phyloP scores from a whole-genome alignment of 2,329 filamentous ascomycete species.

The Phialocephala subalpina region DNA sequence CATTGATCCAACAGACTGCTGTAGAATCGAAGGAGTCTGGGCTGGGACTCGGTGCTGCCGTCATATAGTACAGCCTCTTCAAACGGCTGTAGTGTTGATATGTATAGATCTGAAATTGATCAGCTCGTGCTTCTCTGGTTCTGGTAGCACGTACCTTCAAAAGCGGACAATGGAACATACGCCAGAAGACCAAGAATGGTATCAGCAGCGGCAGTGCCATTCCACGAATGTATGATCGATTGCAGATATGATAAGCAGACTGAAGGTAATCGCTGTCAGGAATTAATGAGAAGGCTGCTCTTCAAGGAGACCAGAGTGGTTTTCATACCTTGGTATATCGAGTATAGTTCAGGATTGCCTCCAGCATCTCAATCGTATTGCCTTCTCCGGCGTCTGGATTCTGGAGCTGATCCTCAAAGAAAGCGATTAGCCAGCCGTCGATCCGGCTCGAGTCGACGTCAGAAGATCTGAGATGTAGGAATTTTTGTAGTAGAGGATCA shows the following conservation, averaged over 20 bases:
- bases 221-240: constrained; percentile 67
- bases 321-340: constrained; percentile 59
- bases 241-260: constrained; percentile 55
- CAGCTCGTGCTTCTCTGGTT: constrained; percentile 9
- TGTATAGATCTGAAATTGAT: constrained; percentile 55
- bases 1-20: constrained; percentile 69
- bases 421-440: constrained; percentile 65
- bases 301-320: background rate
- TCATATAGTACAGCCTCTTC: constrained; percentile 60
- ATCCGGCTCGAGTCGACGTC: constrained; percentile 59
- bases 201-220: constrained; percentile 62
- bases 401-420: constrained; percentile 60
- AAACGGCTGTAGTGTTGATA: constrained; percentile 57
- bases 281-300: background rate
- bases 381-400: constrained; percentile 58
- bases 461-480: constrained; percentile 70
- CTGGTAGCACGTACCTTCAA: constrained; percentile 55
- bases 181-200: constrained; percentile 65
- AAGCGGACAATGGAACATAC: constrained; percentile 61
- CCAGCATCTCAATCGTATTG: constrained; percentile 61
- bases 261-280: constrained; percentile 42
- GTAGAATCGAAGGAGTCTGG: constrained; percentile 72
- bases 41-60: constrained; percentile 57
- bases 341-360: constrained; percentile 63
- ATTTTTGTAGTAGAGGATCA: constrained; percentile 81